These are phyloP conservation scores for Leonotis leonurus DNA, from an alignment of 257 asterid genomes.

Conservation along the genomic window DNA sequence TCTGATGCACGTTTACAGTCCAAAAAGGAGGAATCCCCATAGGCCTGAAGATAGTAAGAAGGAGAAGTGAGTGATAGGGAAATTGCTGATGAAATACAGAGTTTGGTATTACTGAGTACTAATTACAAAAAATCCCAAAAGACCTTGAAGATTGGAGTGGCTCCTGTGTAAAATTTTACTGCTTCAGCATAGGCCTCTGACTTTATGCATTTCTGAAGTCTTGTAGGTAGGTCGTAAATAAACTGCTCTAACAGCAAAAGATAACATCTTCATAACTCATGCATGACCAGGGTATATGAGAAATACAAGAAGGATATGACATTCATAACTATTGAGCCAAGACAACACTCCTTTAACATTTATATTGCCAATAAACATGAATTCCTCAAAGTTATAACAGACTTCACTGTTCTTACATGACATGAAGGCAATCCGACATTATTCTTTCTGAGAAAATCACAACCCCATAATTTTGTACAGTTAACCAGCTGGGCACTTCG, in stretches of 20 bases:
- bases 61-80: slow-evolving; percentile 9
- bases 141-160: slow-evolving; percentile 95
- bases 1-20: slow-evolving; percentile 94
- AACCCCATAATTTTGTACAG: neutral
- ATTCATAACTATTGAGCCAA: neutral
- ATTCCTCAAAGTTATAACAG: slow-evolving; percentile 6
- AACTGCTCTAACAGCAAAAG: slow-evolving; percentile 73
- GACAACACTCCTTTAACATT: neutral
- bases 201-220: slow-evolving; percentile 88
- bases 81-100: slow-evolving; percentile 16
- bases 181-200: slow-evolving; percentile 97
- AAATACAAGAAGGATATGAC: neutral
- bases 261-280: slow-evolving; percentile 34
- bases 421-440: neutral
- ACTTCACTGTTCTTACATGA: slow-evolving; percentile 16
- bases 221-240: slow-evolving; percentile 88
- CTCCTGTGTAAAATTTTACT: slow-evolving; percentile 88
- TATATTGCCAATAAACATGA: neutral
- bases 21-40: slow-evolving; percentile 92
- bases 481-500: neutral
- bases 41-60: slow-evolving; percentile 49
- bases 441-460: neutral
- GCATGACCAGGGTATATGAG: slow-evolving; percentile 11
- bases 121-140: neutral
- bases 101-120: neutral